phyloP scores from a whole-genome alignment of 176 grass and related monocot species.

The Carex scoparia region DNA sequence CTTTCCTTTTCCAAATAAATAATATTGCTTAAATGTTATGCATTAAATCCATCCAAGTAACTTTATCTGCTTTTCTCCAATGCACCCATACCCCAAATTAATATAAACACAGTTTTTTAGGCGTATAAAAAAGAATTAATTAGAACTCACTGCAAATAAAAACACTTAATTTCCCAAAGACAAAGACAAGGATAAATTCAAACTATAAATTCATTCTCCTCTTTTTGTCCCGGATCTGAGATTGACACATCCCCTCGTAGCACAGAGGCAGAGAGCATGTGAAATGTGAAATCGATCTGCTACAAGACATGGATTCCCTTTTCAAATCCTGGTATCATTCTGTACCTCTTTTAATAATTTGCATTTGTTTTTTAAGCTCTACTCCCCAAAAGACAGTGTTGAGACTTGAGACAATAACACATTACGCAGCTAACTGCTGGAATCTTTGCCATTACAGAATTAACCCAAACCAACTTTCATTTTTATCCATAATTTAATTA shows the following conservation, averaged over 20 bases:
- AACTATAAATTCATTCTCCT: background rate
- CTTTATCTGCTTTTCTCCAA: no score
- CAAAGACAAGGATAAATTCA: background rate
- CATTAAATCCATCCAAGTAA: no score
- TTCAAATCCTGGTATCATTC: conserved; percentile 9
- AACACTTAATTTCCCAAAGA: background rate
- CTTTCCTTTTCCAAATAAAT: no score
- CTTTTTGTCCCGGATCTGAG: background rate
- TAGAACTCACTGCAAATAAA: no score
- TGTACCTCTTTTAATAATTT: conserved; percentile 4
- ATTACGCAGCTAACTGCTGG: background rate
- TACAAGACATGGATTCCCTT: conserved; percentile 20
- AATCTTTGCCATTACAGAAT: conserved; percentile 13
- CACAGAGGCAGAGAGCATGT: background rate
- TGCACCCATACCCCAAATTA: no score
- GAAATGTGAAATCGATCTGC: conserved; percentile 13
- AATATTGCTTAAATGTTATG: no score
- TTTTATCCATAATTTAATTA: background rate
- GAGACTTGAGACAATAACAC: conserved; percentile 7
- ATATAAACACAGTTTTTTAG: no score
- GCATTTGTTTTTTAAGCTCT: conserved; percentile 4
- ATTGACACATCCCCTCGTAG: background rate
- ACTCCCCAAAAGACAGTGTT: conserved; percentile 1
- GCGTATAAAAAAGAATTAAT: no score
- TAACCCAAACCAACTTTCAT: background rate